phyloP scores from a whole-genome alignment of 768 basidiomycete species.

The Stropharia rugosoannulata region DNA sequence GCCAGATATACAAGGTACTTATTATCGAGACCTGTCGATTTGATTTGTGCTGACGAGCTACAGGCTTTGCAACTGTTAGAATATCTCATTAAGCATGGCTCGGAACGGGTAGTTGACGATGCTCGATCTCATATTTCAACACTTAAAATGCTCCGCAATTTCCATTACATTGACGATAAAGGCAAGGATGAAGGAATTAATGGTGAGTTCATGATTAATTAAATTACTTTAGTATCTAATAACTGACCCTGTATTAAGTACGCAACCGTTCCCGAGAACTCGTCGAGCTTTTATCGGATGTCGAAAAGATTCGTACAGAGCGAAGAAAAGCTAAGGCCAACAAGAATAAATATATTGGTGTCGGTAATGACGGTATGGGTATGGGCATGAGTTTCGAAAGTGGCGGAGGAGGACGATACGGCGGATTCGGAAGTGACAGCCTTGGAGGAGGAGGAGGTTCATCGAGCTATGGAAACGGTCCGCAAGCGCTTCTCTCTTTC shows the following conservation, averaged over 20 bases:
- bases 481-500: not conserved
- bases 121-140: slow-evolving; percentile 93
- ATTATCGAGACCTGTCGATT: slow-evolving; percentile 8
- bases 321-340: slow-evolving; percentile 92
- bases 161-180: slow-evolving; percentile 98
- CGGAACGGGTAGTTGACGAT: slow-evolving; percentile 97
- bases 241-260: slow-evolving; percentile 46
- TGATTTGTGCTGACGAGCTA: not conserved
- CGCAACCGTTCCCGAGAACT: slow-evolving; percentile 93
- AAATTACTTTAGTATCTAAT: not conserved
- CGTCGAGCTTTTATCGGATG: slow-evolving; percentile 87
- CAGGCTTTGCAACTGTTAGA: slow-evolving; percentile 92
- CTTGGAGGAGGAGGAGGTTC: slow-evolving; percentile 28
- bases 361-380: slow-evolving; percentile 73
- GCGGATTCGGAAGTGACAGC: slow-evolving; percentile 46
- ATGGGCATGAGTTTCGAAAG: slow-evolving; percentile 45
- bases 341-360: slow-evolving; percentile 86
- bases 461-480: slow-evolving; percentile 27
- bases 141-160: slow-evolving; percentile 95
- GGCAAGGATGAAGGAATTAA: slow-evolving; percentile 98
- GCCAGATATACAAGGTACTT: slow-evolving; percentile 94
- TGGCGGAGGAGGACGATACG: slow-evolving; percentile 36
- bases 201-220: slow-evolving; percentile 45
- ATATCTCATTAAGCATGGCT: slow-evolving; percentile 95
- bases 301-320: slow-evolving; percentile 87